Percentiles rank a stretch among this genome's conserved stretches.
These are phyloP conservation scores for Amyloporia xantha DNA, from an alignment of 768 basidiomycete genomes.

Conservation along the genomic window DNA sequence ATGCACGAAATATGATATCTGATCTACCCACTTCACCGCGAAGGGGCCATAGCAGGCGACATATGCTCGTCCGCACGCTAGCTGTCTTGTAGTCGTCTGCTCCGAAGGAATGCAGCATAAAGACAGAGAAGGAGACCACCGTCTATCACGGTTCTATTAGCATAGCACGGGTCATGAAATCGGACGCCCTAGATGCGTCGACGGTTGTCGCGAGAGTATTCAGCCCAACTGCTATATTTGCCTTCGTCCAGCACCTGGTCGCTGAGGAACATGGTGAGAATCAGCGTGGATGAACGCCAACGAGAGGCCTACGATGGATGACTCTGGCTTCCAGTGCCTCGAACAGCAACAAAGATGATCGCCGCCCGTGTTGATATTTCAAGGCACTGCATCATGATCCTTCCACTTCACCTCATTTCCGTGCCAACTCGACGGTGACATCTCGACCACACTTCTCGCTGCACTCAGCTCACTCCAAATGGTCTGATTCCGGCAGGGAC, in stretches of 20 bases:
- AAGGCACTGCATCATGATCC: not conserved
- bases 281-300: not conserved
- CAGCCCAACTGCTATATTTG: constrained; percentile 80
- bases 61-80: constrained; percentile 48
- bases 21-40: not conserved
- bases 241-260: constrained; percentile 77
- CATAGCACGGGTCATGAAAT: no score
- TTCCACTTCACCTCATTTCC: not conserved
- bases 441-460: not conserved
- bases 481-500: not conserved
- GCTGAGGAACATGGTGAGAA: constrained; percentile 28
- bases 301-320: constrained; percentile 45
- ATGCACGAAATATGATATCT: not conserved
- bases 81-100: constrained; percentile 54
- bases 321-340: constrained; percentile 56
- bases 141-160: constrained; percentile 35
- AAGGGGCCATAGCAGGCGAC: constrained; percentile 53
- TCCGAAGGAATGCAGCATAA: constrained; percentile 85
- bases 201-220: constrained; percentile 78
- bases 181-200: constrained; percentile 50
- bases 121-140: constrained; percentile 71
- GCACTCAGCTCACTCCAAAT: constrained; percentile 1
- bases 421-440: no score
- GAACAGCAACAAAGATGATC: constrained; percentile 40
- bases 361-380: not conserved